Evolutionary conservation across 345 rosid species (phyloP), one percentile per base, ranked within the genome.

Genomic region (Gossypium herbaceum): DNA sequence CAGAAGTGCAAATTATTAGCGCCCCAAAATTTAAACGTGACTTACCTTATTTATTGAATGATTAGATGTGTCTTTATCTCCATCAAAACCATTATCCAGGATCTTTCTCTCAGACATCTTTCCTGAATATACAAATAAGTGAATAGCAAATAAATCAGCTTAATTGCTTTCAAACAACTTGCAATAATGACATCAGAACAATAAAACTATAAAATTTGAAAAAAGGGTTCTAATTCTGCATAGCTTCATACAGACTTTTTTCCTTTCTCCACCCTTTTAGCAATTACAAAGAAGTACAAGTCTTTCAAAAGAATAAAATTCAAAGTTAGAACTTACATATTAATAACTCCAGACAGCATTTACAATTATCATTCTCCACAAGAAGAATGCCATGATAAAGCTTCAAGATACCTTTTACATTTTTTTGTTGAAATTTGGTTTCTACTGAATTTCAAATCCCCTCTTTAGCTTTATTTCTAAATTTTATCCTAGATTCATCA

Each of bases 21-120:
- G 22, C 12, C 58, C 58, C 19, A 68, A 59, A 73, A 68, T 72
- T 43, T 9, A 16, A 9, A 54, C 9, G 57, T 25, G 74, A 41
- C 81, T 75, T 81, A 87, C 95, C 82, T 77, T 80, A 48, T 76
- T 73, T 52, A 67, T 60, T 20, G 74, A 77, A 75, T 76, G 74
- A 68, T 80, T 55, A 17, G 62, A 77, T 24, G 58, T 3, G 13
- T 75, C 81, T 61, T 39, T 79, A 24, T 81, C 79, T 50, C 78
- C 82, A 79, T 82, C 73, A 62, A 63, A 76, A 77, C 77, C 90
- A 81, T 55, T 77, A 67, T 59, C 83, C 81, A 63, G 73, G 16
- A 70, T 25, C 68, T 74, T 80, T 47, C 51, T 82, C 72, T 75
- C 82, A 48, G 34, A 73, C 85, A 86, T 87, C 25, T 77, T 74